Evolutionary conservation across 495 filamentous ascomycete genomes (phyloP).

Genomic region (Wilcoxina mikolae): DNA sequence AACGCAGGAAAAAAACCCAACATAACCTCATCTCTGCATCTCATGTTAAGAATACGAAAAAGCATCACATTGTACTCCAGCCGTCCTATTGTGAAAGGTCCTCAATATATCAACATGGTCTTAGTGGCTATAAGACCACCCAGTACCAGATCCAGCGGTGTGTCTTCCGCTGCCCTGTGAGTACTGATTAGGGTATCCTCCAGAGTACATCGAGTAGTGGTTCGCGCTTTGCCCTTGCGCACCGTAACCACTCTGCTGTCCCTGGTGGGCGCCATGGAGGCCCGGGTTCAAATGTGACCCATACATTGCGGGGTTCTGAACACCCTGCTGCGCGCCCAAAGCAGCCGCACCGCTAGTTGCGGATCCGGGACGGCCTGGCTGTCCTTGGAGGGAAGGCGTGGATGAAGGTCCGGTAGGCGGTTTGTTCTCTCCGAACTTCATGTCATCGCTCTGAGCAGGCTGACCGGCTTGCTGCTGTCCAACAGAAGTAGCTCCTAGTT

Average conservation of each 20-base stretch:
- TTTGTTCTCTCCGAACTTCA: conserved; percentile 30
- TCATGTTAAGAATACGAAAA: too few species aligned
- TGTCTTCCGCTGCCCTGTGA: conserved; percentile 16
- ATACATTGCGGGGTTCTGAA: conserved; percentile 22
- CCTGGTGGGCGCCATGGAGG: conserved; percentile 21
- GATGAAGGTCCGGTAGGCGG: conserved; percentile 29
- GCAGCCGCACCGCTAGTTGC: conserved; percentile 26
- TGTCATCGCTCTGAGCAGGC: conserved; percentile 23
- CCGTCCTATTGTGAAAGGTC: too few species aligned
- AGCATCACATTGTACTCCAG: too few species aligned
- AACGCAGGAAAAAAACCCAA: conserved; percentile 18
- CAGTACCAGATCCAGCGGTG: conserved; percentile 12
- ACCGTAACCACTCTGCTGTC: conserved; percentile 19
- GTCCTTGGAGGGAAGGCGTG: conserved; percentile 25
- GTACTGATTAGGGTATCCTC: conserved; percentile 23
- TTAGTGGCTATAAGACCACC: conserved; percentile 4
- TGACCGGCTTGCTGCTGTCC: conserved; percentile 23
- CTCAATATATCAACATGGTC: too few species aligned
- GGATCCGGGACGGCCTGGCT: conserved; percentile 26
- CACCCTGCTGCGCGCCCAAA: conserved; percentile 23
- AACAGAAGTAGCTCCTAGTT: conserved; percentile 19
- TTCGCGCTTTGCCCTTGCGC: conserved; percentile 21
- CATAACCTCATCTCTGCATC: background rate
- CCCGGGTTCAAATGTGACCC: conserved; percentile 26
- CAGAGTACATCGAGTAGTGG: conserved; percentile 26